A percentile compares a stretch with the other conserved stretches of the same genome.
Evolutionary conservation across 2,329 filamentous ascomycete genomes (phyloP).

Genomic region (Fusarium sp.): DNA sequence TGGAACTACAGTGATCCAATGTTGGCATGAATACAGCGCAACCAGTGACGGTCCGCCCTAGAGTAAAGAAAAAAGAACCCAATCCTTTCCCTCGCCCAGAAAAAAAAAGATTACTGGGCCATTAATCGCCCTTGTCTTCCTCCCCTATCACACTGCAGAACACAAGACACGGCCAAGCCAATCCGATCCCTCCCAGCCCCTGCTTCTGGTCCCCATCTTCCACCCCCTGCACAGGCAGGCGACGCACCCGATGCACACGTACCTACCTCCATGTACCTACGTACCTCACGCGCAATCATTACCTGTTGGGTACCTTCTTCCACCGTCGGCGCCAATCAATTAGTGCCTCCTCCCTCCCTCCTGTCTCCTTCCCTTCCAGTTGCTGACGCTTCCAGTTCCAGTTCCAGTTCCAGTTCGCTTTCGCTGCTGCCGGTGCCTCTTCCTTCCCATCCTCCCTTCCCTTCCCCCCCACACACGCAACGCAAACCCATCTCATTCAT

Average conservation of each 20-base stretch:
- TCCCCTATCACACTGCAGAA: conserved; percentile 34
- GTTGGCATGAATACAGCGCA: neutral
- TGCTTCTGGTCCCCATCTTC: conserved; percentile 25
- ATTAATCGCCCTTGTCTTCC: neutral
- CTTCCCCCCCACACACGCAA: conserved; percentile 35
- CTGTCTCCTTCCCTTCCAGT: conserved; percentile 14
- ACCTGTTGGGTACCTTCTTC: conserved; percentile 31
- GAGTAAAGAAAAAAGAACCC: neutral
- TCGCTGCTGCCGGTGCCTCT: conserved; percentile 22
- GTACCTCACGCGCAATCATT: conserved; percentile 17
- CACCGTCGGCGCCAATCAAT: conserved; percentile 17
- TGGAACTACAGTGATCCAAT: neutral
- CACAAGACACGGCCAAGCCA: conserved; percentile 38
- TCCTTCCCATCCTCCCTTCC: conserved; percentile 28
- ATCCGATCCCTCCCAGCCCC: conserved; percentile 26
- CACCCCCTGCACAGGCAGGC: conserved; percentile 22
- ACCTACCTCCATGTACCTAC: neutral
- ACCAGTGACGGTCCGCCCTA: neutral
- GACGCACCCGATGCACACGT: neutral
- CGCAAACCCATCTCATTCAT: conserved; percentile 38
- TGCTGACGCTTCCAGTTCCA: conserved; percentile 2
- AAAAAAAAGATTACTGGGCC: neutral
- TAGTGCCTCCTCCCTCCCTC: conserved; percentile 24
- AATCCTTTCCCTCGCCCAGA: neutral
- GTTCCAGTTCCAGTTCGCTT: neutral